Percentiles rank a stretch among this genome's conserved stretches.
Conservation (phyloP, 495 filamentous ascomycete species). For the Bacidia rubella region DNA sequence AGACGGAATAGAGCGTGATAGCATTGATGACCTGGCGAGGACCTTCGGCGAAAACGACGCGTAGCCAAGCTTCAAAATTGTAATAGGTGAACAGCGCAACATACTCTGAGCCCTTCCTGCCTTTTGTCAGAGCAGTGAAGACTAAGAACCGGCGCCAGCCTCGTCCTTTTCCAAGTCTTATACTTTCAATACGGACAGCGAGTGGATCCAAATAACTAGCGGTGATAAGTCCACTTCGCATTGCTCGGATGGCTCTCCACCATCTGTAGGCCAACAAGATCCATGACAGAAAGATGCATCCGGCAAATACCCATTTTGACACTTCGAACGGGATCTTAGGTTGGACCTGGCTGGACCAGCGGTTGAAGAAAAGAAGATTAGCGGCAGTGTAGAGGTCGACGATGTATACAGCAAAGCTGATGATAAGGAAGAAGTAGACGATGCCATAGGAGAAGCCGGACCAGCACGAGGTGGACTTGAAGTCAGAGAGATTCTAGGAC, state of each 20-base stretch:
- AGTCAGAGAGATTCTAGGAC: constrained; percentile 74
- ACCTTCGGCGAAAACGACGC: constrained; percentile 75
- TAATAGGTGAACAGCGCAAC: constrained; percentile 90
- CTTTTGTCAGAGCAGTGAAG: constrained; percentile 82
- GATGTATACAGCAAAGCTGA: constrained; percentile 72
- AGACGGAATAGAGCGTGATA: constrained; percentile 71
- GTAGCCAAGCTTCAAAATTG: constrained; percentile 85
- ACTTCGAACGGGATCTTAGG: constrained; percentile 55
- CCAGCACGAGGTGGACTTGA: constrained; percentile 66
- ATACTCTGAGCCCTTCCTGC: constrained; percentile 81
- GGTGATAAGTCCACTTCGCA: constrained; percentile 72
- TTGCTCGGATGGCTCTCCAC: constrained; percentile 61
- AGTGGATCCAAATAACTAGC: constrained; percentile 81
- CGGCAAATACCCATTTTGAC: constrained; percentile 80
- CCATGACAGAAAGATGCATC: constrained; percentile 78
- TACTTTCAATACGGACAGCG: constrained; percentile 67
- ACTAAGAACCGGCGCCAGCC: constrained; percentile 84
- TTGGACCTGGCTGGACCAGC: constrained; percentile 53
- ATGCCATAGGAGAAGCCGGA: constrained; percentile 70
- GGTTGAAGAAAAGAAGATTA: constrained; percentile 72
- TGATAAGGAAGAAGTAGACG: constrained; percentile 62
- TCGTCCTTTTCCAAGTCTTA: constrained; percentile 50
- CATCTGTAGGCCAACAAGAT: constrained; percentile 64
- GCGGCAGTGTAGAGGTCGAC: constrained; percentile 88
- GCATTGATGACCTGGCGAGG: constrained; percentile 84